Evolutionary conservation across 1,139 yeast genomes (phyloP).

Genomic region (Pichia sp.): DNA sequence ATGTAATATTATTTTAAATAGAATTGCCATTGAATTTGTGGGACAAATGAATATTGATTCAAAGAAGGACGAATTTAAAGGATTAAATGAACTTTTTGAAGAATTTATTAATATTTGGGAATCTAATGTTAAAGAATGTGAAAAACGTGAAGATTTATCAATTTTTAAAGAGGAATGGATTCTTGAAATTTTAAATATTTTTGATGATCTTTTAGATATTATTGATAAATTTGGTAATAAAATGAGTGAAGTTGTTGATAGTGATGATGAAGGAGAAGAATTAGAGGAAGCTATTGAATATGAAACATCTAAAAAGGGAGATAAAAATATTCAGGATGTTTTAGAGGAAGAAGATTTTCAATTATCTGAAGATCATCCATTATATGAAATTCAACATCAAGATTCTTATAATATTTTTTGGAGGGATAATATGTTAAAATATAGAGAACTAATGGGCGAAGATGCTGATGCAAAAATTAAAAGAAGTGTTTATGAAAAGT

Average conservation of each 20-base stretch:
- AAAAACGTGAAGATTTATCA: conserved; percentile 17
- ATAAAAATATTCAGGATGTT: conserved; percentile 25
- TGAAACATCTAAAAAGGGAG: conserved; percentile 30
- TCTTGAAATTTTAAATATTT: conserved; percentile 23
- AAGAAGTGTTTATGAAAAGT: conserved; percentile 31
- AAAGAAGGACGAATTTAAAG: conserved; percentile 35
- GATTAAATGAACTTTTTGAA: conserved; percentile 28
- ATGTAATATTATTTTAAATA: conserved; percentile 48
- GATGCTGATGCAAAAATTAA: conserved; percentile 13
- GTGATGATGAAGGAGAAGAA: conserved; percentile 38
- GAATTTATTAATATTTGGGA: conserved; percentile 12
- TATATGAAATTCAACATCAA: conserved; percentile 33
- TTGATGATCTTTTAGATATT: conserved; percentile 59
- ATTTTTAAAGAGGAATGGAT: conserved; percentile 22
- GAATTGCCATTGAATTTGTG: conserved; percentile 52
- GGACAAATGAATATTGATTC: conserved; percentile 42
- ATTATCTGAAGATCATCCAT: conserved; percentile 48
- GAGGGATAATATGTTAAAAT: conserved; percentile 44
- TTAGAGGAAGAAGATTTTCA: conserved; percentile 27
- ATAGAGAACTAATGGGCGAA: conserved; percentile 34
- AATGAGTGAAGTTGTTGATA: conserved; percentile 44
- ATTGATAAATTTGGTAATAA: conserved; percentile 58
- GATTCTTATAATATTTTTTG: conserved; percentile 48
- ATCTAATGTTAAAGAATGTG: conserved; percentile 31
- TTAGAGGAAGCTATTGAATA: conserved; percentile 33